Base-by-base conservation (phyloP, 306 rosid species). In the Medicago lupulina region DNA sequence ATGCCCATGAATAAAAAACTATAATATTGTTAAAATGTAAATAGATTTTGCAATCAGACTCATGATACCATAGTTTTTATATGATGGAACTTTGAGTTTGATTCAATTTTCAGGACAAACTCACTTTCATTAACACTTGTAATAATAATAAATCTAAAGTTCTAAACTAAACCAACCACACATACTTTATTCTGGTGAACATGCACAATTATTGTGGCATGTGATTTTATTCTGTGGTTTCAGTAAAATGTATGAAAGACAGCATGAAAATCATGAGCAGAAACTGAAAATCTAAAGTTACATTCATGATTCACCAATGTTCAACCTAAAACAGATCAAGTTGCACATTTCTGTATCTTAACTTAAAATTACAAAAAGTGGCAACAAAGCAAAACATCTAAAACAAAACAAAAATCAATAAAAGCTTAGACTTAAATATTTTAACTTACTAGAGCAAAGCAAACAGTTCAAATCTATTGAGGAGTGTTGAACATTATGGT, bases 401-500 rank as follows among this genome's bases (percentile, higher is more conserved):
- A n/a, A n/a, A n/a, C n/a, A n/a, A n/a, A n/a, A n/a, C n/a, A n/a
- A n/a, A n/a, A 4, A 67, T 10, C 71, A 28, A 50, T n/a, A 76
- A 65, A 46, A 72, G 34, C 61, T 71, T 19, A 66, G 70, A 50
- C 68, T 23, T 8, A 25, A 60, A 34, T 55, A 4, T 25, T 17
- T 17, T 68, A 41, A 76, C 75, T 67, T 70, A 31, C 81, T 55
- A 28, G 44, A 70, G 12, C 41, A 68, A 21, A 70, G 12, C 41
- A 68, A 21, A 43, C 72, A 11, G 5, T 41, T 19, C 14, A 23
- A 64, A 2, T 18, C 31, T 28, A 0, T 4, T 9, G 31, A 64
- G 17, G 8, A 64, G 9, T 39, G 50, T 39, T 10, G 31, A 64
- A 39, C 25, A 34, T 38, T 15, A 86, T 17, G 89, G 77, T 68